These are phyloP conservation scores for Cryptosporidium felis DNA, from an alignment of 169 alveolate species.

Conservation along the genomic window DNA sequence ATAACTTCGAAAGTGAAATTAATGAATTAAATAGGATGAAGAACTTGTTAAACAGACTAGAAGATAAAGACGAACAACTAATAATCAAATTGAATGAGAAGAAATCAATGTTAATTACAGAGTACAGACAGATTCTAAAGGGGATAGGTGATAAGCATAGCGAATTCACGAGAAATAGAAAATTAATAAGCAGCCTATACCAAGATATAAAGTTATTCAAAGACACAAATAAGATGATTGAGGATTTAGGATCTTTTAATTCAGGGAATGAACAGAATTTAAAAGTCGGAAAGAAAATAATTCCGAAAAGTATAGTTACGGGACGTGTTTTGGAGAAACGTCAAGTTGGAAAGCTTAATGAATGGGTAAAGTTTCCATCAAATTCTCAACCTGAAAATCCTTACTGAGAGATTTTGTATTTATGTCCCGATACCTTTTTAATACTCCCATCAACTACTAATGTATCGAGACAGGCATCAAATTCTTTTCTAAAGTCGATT, in stretches of 20 bases:
- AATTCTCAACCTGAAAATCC: not conserved
- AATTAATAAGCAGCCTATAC: conserved; percentile 1
- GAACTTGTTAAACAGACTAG: not conserved
- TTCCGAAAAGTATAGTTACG: not conserved
- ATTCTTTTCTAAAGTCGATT: conserved; percentile 27
- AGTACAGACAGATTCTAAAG: conserved; percentile 12
- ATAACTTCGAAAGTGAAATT: not conserved
- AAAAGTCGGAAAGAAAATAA: not conserved
- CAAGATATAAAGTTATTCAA: conserved; percentile 41
- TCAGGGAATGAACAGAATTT: not conserved
- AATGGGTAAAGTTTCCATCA: conserved; percentile 60
- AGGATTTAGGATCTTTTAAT: not conserved
- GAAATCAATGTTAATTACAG: conserved; percentile 17
- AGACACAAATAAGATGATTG: conserved; percentile 16
- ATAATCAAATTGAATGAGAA: conserved; percentile 1
- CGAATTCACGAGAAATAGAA: not conserved
- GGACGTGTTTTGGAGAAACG: not conserved
- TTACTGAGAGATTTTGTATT: conserved; percentile 12
- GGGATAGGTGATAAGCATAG: not conserved
- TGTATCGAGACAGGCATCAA: conserved; percentile 28
- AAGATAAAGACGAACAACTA: not conserved
- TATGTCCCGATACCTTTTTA: conserved; percentile 48
- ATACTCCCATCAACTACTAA: conserved; percentile 36
- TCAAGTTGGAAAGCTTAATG: not conserved
- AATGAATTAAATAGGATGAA: not conserved